Base-by-base conservation (phyloP, 148 eudicot species). In the Dianthus caryophyllus region DNA sequence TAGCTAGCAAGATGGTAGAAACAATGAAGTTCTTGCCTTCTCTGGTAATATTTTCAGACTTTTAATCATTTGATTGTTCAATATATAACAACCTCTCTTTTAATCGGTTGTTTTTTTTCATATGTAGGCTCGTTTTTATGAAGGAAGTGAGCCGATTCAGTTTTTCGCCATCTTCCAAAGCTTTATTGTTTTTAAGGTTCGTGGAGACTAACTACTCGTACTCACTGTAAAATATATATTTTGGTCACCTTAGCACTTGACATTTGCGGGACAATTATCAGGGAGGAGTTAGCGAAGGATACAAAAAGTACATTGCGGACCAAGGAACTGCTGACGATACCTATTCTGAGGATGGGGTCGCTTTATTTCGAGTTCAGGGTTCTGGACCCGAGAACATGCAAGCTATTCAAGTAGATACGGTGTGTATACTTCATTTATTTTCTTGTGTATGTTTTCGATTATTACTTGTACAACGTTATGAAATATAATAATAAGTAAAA, bases 161-260 rank as follows among this genome's bases (percentile, higher is more conserved):
- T 90, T 95, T 75, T 88, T 88, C 77, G 87, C 87, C 46, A 87
- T 95, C 79, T 90, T 95, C 57, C 99, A 95, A 75, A 88, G 94
- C 82, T 95, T 95, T 71, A 80, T 90, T 70, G 84, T 86, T 72
- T 85, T 90, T 74, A 86, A 94, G 96, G 99, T 87, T 55, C 54
- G 72, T 71, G 21, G 47, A 20, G 25, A 9, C 33, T 49, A 62
- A 49, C n/a, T 39, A 5, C 48, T 5, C 26, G 12, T 52, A 64
- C 31, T 15, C 10, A 38, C 59, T 33, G 5, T 33, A 13, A 21
- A 53, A 6, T 2, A 3, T 52, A 15, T 75, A 6, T 16, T 38
- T 57, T 15, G 2, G 12, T 50, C 14, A 20, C 50, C 15, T 27
- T 66, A 60, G 46, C 8, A 46, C 38, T 36, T 74, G 31, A 67